These are phyloP conservation scores for Talaromyces liani DNA, from an alignment of 495 filamentous ascomycete species.

Conservation along the genomic window DNA sequence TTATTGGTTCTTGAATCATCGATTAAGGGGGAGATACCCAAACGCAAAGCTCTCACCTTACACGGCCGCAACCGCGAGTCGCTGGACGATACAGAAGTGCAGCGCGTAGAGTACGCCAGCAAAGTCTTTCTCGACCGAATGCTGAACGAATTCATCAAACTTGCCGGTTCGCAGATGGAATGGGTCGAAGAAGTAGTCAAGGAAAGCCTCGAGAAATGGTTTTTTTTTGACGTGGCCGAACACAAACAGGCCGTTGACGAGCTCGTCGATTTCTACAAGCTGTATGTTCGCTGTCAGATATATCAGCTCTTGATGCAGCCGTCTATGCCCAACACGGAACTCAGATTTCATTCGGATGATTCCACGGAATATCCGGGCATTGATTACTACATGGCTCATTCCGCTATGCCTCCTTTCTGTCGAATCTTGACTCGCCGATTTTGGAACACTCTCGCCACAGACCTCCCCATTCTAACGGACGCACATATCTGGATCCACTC, in stretches of 20 bases:
- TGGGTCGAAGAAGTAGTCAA: slow-evolving; percentile 27
- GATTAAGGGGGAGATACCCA: neutral
- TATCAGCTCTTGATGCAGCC: slow-evolving; percentile 10
- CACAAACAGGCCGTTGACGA: slow-evolving; percentile 9
- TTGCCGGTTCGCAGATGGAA: slow-evolving; percentile 28
- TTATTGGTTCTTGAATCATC: slow-evolving; percentile 21
- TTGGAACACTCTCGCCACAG: slow-evolving; percentile 18
- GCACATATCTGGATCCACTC: neutral
- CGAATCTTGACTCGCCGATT: slow-evolving; percentile 29
- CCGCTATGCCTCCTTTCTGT: slow-evolving; percentile 13
- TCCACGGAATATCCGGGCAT: slow-evolving; percentile 11
- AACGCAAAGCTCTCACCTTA: slow-evolving; percentile 13
- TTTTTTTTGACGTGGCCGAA: slow-evolving; percentile 16
- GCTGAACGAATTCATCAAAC: slow-evolving; percentile 22
- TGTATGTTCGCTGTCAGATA: slow-evolving; percentile 21
- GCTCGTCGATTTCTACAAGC: slow-evolving; percentile 20
- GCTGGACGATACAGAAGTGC: slow-evolving; percentile 35
- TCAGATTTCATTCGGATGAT: neutral
- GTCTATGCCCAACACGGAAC: neutral
- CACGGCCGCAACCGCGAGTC: slow-evolving; percentile 25
- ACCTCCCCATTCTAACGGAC: neutral
- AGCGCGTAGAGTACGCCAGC: slow-evolving; percentile 45
- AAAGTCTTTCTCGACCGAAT: slow-evolving; percentile 34
- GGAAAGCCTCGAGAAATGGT: slow-evolving; percentile 12
- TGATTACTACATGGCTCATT: slow-evolving; percentile 6